These are phyloP conservation scores for Wickerhamiella lipophila DNA, from an alignment of 805 yeast genomes.

Conservation along the genomic window DNA sequence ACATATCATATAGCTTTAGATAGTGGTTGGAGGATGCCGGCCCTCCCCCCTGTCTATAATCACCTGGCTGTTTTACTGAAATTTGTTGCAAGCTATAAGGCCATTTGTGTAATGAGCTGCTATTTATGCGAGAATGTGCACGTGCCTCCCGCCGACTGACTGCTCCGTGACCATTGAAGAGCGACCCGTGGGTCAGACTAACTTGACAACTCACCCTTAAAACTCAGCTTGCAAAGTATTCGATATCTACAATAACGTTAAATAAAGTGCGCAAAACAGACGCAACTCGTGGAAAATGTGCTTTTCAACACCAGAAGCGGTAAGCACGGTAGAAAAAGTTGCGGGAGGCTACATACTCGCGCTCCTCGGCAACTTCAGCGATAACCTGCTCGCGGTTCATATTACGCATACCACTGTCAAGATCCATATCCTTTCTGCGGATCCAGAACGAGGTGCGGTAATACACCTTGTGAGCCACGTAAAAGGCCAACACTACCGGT, in stretches of 20 bases:
- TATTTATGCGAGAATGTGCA: no score
- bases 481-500: slow-evolving; percentile 33
- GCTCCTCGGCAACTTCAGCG: slow-evolving; percentile 46
- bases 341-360: slow-evolving; percentile 31
- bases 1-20: not conserved
- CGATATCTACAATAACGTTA: not conserved
- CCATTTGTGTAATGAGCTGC: no score
- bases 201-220: no score
- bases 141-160: no score
- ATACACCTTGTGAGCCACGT: slow-evolving; percentile 41
- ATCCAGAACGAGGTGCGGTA: slow-evolving; percentile 30
- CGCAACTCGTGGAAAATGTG: no score
- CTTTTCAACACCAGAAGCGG: slow-evolving; percentile 43
- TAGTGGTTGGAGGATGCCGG: no score
- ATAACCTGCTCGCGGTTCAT: slow-evolving; percentile 41
- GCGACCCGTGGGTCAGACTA: no score
- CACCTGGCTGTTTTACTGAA: no score
- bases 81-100: no score
- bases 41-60: no score
- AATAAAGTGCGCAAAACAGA: not conserved
- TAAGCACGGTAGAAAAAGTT: slow-evolving; percentile 41
- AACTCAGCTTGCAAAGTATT: no score
- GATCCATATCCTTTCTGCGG: slow-evolving; percentile 40
- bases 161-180: no score
- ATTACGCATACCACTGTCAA: slow-evolving; percentile 51